These are phyloP conservation scores for Cylindrotheca fusiformis DNA, from an alignment of 108 stramenopile species.

Conservation along the genomic window DNA sequence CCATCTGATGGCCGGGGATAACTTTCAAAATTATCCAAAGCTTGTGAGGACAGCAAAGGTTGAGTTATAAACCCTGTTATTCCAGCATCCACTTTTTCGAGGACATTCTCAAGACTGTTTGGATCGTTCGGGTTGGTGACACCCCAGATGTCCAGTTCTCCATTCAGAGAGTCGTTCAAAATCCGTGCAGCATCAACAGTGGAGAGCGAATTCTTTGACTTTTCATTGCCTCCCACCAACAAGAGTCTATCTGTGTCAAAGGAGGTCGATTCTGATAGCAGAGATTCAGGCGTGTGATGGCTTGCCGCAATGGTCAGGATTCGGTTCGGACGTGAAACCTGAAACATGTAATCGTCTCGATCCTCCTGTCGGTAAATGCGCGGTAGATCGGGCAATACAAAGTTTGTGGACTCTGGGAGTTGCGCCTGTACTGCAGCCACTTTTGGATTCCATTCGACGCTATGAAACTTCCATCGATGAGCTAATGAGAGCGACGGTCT, in stretches of 20 bases:
- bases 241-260: constrained; percentile 29
- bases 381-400: constrained; percentile 38
- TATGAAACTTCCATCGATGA: background rate
- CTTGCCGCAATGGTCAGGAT: constrained; percentile 37
- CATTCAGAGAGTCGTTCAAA: constrained; percentile 2
- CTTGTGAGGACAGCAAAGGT: constrained; percentile 36
- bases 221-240: constrained; percentile 44
- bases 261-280: background rate
- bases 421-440: constrained; percentile 3
- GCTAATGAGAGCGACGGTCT: background rate
- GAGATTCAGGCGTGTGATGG: constrained; percentile 22
- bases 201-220: constrained; percentile 13
- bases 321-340: constrained; percentile 2
- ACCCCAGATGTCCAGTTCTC: constrained; percentile 28
- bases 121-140: constrained; percentile 45
- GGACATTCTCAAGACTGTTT: constrained; percentile 15
- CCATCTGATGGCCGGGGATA: constrained; percentile 13
- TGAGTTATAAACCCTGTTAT: constrained; percentile 43
- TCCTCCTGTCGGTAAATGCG: constrained; percentile 4
- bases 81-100: constrained; percentile 30
- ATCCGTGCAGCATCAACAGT: constrained; percentile 32
- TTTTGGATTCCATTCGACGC: constrained; percentile 41
- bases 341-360: constrained; percentile 11
- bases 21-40: constrained; percentile 24
- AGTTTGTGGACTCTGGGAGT: constrained; percentile 20